These are phyloP conservation scores for Schizosaccharomyces versatilis DNA, from an alignment of 1,139 yeast genomes.

Conservation along the genomic window DNA sequence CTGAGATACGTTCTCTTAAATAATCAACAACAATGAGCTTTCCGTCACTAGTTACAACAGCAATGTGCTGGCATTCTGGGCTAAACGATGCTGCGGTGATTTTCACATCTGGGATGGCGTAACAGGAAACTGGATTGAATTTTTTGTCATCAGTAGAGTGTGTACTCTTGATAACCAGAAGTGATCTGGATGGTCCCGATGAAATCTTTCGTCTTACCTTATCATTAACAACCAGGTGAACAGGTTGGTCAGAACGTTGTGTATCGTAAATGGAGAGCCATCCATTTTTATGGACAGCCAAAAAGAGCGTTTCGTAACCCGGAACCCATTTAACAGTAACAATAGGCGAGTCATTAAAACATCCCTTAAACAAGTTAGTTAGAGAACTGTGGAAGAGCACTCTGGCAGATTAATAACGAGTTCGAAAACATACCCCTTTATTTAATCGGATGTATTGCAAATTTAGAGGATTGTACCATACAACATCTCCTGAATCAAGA, in stretches of 20 bases:
- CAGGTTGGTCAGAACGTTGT: constrained; percentile 21
- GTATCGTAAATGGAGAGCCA: constrained; percentile 22
- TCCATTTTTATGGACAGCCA: constrained; percentile 25
- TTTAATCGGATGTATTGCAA: constrained; percentile 30
- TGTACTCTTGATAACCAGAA: constrained; percentile 16
- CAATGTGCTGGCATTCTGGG: constrained; percentile 23
- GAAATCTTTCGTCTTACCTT: neutral
- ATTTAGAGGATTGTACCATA: constrained; percentile 32
- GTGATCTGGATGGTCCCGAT: neutral
- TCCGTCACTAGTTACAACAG: constrained; percentile 48
- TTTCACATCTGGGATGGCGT: constrained; percentile 38
- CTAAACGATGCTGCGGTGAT: constrained; percentile 32
- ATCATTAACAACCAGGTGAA: neutral
- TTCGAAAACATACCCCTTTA: constrained; percentile 20
- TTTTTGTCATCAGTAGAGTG: constrained; percentile 15
- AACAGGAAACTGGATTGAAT: constrained; percentile 34
- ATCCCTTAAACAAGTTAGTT: neutral
- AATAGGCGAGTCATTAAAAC: constrained; percentile 20
- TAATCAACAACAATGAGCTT: constrained; percentile 37
- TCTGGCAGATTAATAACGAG: neutral
- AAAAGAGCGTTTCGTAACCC: constrained; percentile 20
- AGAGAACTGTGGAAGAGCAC: too few relatives aligned
- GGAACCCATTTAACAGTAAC: constrained; percentile 24
- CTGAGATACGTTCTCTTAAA: constrained; percentile 28
- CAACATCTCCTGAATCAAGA: constrained; percentile 31